Percentiles rank a stretch among this genome's conserved stretches.
Conservation (phyloP, 306 rosid genomes). For the Lathyrus sativus region DNA sequence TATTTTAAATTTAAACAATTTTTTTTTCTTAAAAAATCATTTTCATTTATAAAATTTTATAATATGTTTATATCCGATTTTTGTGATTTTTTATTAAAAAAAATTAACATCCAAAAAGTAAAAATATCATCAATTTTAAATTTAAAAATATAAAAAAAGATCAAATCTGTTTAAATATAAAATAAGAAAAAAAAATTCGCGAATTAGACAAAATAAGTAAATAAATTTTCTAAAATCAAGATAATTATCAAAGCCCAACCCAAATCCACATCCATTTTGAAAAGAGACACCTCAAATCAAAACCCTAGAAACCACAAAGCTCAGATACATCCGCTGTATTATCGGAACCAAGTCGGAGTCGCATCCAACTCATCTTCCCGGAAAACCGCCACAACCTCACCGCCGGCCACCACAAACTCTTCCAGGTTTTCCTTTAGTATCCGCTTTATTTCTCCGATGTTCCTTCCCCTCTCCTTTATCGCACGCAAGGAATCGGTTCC, state of each 20-base stretch:
- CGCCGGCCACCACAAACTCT: not conserved
- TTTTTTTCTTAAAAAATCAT: no score
- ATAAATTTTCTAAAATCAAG: no score
- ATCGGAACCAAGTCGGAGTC: not conserved
- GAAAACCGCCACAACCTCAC: not conserved
- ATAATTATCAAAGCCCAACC: not conserved
- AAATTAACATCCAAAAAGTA: no score
- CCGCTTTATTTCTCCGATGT: not conserved
- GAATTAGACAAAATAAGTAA: no score
- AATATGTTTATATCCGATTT: no score
- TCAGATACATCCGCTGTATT: not conserved
- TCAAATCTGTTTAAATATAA: no score
- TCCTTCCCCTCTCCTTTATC: not conserved
- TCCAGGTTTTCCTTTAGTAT: not conserved
- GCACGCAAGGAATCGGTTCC: not conserved
- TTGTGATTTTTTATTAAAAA: no score
- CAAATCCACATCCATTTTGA: not conserved
- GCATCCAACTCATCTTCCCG: not conserved
- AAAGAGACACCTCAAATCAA: not conserved
- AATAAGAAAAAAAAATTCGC: no score
- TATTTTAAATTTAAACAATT: no score
- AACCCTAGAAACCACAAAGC: not conserved
- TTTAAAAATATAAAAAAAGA: no score
- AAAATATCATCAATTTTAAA: no score
- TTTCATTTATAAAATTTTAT: no score